Base-by-base conservation (phyloP, 2,329 filamentous ascomycete genomes). In the Penicillium expansum region DNA sequence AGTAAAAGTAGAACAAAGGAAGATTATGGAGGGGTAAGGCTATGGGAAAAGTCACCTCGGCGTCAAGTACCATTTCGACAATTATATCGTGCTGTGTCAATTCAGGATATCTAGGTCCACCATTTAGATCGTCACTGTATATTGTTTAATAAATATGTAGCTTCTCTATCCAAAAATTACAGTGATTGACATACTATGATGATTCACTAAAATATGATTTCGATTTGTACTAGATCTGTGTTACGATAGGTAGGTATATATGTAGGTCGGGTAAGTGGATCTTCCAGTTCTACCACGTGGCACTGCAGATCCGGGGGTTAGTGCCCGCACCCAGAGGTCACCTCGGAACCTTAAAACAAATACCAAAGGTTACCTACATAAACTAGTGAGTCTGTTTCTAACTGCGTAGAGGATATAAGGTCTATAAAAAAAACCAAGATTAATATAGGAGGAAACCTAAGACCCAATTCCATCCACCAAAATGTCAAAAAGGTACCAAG, bases 301-400 rank as follows among this genome's bases (percentile, higher is more conserved):
- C 30, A 13, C 48, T 51, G 39, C 32, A 27, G 32, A 55, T 55
- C 53, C 5, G 37, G 47, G 45, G 39, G 5, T 32, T 55, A 50
- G 47, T 32, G 32, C 32, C 47, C 39, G 38, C 47, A 20, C 18
- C 37, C 10, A 43, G n/a, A 11, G 3, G 9, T 48, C 45, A 52
- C 22, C 33, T 51, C 51, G 9, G 18, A 55, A 55, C 29, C 33
- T 55, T 55, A 55, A 51, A 55, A 39, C 0, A n/a, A n/a, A 24
- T 20, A 35, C 5, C 30, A 27, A 29, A 39, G n/a, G 16, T 3
- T n/a, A 24, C 18, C 2, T n/a, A 24, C 18, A 33, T 18, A 6
- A 16, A 22, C 3, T 24, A 22, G 3, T 7, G 5, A n/a, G 14
- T 13, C 18, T 16, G 5, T 24, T 33, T 33, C 9, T 24, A 10